These are phyloP conservation scores for Candida suzukii DNA, from an alignment of 805 yeast species.

Conservation along the genomic window DNA sequence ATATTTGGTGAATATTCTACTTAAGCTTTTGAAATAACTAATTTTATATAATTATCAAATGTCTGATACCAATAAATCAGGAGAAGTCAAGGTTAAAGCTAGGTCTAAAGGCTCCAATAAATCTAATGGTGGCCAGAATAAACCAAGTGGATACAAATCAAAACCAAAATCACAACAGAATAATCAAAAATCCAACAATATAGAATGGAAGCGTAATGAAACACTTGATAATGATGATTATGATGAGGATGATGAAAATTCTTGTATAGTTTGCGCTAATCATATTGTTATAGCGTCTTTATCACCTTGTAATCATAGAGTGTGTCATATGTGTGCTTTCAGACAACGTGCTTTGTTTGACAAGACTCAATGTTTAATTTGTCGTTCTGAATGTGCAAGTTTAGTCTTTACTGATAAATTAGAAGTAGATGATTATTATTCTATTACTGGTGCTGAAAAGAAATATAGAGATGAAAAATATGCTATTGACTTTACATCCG, in stretches of 20 bases:
- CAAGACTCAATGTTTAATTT: constrained; percentile 71
- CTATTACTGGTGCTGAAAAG: constrained; percentile 19
- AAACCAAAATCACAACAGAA: constrained; percentile 1
- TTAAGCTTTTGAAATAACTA: too few relatives aligned
- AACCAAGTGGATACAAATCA: neutral
- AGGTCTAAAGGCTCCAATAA: neutral
- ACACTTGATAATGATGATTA: constrained; percentile 1
- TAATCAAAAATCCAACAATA: constrained; percentile 3
- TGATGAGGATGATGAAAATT: constrained; percentile 17
- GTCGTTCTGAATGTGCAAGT: constrained; percentile 62
- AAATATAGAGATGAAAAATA: constrained; percentile 31
- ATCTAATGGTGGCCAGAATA: neutral
- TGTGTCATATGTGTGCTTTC: constrained; percentile 78
- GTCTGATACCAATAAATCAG: neutral
- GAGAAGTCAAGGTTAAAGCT: too few relatives aligned
- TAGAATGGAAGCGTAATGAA: constrained; percentile 8
- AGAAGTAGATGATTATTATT: constrained; percentile 26
- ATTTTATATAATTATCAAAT: neutral
- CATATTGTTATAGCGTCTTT: constrained; percentile 55
- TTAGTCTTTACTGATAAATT: constrained; percentile 52
- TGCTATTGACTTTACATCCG: constrained; percentile 55
- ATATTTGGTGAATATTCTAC: too few relatives aligned
- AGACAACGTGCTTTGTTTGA: constrained; percentile 76
- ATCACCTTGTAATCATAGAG: constrained; percentile 77
- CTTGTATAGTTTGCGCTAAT: constrained; percentile 84